Base-by-base conservation (phyloP, 306 rosid species). In the Acacia acuminata region DNA sequence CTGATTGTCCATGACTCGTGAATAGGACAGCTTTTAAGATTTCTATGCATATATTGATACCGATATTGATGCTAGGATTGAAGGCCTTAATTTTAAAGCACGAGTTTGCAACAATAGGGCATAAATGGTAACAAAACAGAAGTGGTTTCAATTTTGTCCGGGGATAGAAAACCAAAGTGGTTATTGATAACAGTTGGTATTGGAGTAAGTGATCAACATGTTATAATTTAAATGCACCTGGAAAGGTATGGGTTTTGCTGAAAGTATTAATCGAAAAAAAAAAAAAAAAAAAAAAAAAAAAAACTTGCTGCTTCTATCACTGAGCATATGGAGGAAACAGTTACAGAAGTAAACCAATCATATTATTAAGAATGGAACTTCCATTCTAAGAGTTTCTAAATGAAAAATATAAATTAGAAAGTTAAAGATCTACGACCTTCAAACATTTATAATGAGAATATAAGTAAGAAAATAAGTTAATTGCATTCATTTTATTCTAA, bases 341-440 rank as follows among this genome's bases (percentile, higher is more conserved):
- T 69, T 20, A 20, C 51, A 71, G 56, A 13, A 71, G 76, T 14
- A 44, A 71, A 44, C 36, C 40, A 44, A 14, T 44, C 58, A 71
- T 32, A 68, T 38, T 36, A 5, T 12, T 20, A 42, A n/a, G 25
- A 15, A 65, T 7, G 44, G 12, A 65, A 38, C 71, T 14, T 32
- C 22, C 32, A 65, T 65, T 65, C 71, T 30, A 65, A 6, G 43
- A 65, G 44, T 34, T 68, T 82, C 13, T 40, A 72, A 47, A 67
- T 50, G 47, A 78, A 73, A 61, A 61, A 53, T 53, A 32, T 32
- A 50, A 22, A 70, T 70, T 75, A 69, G 36, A 64, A 82, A 32
- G 76, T 85, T 82, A 47, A 75, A 80, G 50, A 45, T 63, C 72
- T 78, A 61, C 82, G 64, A 43, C 72, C 72, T 60, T 77, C 72